These are phyloP conservation scores for Trematosphaeria pertusa DNA, from an alignment of 2,329 filamentous ascomycete species.

Conservation along the genomic window DNA sequence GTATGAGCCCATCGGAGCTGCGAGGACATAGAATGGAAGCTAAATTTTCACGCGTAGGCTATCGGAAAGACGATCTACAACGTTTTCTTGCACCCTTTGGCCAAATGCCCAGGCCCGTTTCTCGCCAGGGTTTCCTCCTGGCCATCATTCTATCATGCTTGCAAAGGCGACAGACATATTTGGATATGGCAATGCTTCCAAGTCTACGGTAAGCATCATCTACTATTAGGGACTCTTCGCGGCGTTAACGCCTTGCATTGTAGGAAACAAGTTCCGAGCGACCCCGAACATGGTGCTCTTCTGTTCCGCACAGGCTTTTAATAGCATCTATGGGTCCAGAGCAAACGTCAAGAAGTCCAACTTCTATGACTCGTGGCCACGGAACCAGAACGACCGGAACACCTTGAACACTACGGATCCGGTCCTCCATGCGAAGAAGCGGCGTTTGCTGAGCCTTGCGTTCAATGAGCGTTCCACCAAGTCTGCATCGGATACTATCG, in stretches of 20 bases:
- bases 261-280: conserved; percentile 9
- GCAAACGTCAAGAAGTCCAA: conserved; percentile 14
- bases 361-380: conserved; percentile 16
- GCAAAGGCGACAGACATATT: conserved; percentile 21
- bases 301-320: conserved; percentile 5
- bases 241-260: too few species aligned
- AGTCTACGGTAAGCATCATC: conserved; percentile 9
- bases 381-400: conserved; percentile 7
- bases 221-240: too few species aligned
- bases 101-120: conserved; percentile 14
- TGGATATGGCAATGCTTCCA: conserved; percentile 21
- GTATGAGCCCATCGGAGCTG: too few species aligned
- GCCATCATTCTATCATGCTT: conserved; percentile 18
- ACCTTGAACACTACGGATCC: conserved; percentile 8
- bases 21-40: too few species aligned
- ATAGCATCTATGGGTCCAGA: conserved; percentile 14
- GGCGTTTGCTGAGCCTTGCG: conserved; percentile 1
- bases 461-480: background rate
- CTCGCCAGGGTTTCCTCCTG: conserved; percentile 9
- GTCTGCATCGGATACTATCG: background rate
- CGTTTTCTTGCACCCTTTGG: conserved; percentile 16
- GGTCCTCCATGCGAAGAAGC: conserved; percentile 4
- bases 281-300: conserved; percentile 15
- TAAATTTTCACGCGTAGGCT: too few species aligned
- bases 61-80: conserved; percentile 12